Base-by-base conservation (phyloP, 768 basidiomycete genomes). In the Boletus tylopilopsis region DNA sequence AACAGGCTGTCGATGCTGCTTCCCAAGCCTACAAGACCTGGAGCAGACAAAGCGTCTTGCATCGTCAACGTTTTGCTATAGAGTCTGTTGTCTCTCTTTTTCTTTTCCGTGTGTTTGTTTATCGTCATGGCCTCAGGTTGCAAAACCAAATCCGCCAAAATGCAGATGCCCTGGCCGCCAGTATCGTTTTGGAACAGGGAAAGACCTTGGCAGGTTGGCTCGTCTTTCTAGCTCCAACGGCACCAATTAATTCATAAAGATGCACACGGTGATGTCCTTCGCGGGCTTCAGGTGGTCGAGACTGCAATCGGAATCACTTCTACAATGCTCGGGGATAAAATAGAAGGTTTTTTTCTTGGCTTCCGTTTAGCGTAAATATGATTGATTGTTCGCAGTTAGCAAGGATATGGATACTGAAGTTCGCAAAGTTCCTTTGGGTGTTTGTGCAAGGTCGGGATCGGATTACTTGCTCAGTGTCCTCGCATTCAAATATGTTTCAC, bases 401-500 rank as follows among this genome's bases (percentile, higher is more conserved):
- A 92, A 84, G 67, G 94, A 96, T 65, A 97, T 97, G 94, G 94
- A 97, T 64, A 96, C 94, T 2, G 83, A 90, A 52, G 84, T 87
- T 15, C 80, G 94, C 42, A 81, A 82, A 57, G 68, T 91, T 16
- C 91, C 94, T 3, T 73, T 97, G 6, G 94, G 94, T 46, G 93
- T 98, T 27, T 89, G 86, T 54, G 92, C 86, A 37, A 78, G 79
- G 77, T 76, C 47, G 43, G 64, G 42, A 24, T 23, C 34, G 25
- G 30, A 11, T 35, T 35, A 30, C 33, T n/a, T 42, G 29, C 16
- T 8, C 51, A 11, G 9, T 39, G 49, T 51, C 25, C 23, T 16
- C 27, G 4, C 16, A 35, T 44, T 54, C 32, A 43, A 47, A 22
- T 13, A 47, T 42, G 22, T 39, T 37, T 48, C 32, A 39, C 36